These are phyloP conservation scores for Dendrobium officinale DNA, from an alignment of 106 monocot species.

Conservation along the genomic window DNA sequence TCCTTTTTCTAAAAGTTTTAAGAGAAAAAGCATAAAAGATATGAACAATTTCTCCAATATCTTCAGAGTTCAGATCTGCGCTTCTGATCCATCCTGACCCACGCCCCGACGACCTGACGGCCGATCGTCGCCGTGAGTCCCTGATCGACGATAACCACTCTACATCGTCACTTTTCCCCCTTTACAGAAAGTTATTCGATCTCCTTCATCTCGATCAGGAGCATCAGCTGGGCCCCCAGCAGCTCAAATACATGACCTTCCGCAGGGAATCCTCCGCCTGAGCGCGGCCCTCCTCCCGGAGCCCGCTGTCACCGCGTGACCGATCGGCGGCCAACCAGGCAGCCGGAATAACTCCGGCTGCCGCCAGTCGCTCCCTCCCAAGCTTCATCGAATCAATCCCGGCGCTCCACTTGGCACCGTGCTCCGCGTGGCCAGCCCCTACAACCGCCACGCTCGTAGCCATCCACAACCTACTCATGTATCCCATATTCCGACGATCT, in stretches of 20 bases:
- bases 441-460: conserved; percentile 10
- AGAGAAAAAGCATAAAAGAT: background rate
- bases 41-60: background rate
- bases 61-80: background rate
- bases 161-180: background rate
- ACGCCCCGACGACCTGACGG: background rate
- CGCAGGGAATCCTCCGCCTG: conserved; percentile 3
- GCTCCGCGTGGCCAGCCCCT: background rate
- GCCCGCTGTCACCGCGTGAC: background rate
- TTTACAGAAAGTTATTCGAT: background rate
- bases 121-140: background rate
- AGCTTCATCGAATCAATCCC: conserved; percentile 1
- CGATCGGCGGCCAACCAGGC: background rate
- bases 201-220: background rate
- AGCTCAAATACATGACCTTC: conserved; percentile 7
- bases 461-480: conserved; percentile 8
- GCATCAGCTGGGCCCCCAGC: conserved; percentile 10
- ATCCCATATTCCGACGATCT: conserved; percentile 3
- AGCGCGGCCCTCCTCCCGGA: background rate
- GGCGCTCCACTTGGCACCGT: background rate
- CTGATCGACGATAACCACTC: background rate
- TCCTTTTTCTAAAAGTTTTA: background rate
- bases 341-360: background rate
- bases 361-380: background rate
- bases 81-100: background rate